Percentiles rank a stretch among this genome's conserved stretches.
Evolutionary conservation across 2,329 filamentous ascomycete genomes (phyloP).

Genomic region (Metarhizium sp.): DNA sequence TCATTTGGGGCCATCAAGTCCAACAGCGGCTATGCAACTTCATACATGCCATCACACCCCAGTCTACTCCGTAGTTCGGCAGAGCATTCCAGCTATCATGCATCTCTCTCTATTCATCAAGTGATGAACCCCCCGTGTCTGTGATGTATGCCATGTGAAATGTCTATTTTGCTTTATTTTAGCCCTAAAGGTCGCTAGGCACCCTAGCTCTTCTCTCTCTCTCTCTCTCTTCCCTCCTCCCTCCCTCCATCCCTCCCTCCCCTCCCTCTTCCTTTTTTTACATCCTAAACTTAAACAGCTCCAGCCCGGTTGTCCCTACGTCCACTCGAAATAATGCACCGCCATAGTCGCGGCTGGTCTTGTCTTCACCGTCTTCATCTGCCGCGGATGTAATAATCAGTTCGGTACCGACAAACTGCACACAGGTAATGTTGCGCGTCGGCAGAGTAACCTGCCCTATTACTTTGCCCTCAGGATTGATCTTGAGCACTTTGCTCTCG

Average conservation of each 20-base stretch:
- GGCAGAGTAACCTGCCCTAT: constrained; percentile 68
- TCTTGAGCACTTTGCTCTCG: constrained; percentile 63
- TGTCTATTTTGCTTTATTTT: background rate
- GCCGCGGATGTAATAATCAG: constrained; percentile 72
- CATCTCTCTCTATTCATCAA: background rate
- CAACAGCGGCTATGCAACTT: background rate
- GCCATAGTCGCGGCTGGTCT: constrained; percentile 51
- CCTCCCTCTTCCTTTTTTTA: constrained; percentile 4
- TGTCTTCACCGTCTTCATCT: constrained; percentile 53
- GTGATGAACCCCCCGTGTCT: background rate
- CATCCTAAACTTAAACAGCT: constrained; percentile 55
- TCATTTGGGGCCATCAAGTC: background rate
- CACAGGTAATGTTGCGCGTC: constrained; percentile 72
- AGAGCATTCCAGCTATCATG: background rate
- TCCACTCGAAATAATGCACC: constrained; percentile 70
- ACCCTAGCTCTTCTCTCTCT: background rate
- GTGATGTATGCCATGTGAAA: background rate
- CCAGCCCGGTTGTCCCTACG: constrained; percentile 60
- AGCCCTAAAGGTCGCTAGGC: background rate
- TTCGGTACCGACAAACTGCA: constrained; percentile 64
- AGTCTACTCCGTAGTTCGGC: too few relatives aligned
- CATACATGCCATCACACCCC: too few relatives aligned
- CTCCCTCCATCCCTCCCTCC: background rate
- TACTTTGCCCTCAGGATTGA: constrained; percentile 59
- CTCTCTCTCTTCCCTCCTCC: background rate